These are phyloP conservation scores for Debaryomyces tyrocola DNA, from an alignment of 805 yeast species.

Conservation along the genomic window DNA sequence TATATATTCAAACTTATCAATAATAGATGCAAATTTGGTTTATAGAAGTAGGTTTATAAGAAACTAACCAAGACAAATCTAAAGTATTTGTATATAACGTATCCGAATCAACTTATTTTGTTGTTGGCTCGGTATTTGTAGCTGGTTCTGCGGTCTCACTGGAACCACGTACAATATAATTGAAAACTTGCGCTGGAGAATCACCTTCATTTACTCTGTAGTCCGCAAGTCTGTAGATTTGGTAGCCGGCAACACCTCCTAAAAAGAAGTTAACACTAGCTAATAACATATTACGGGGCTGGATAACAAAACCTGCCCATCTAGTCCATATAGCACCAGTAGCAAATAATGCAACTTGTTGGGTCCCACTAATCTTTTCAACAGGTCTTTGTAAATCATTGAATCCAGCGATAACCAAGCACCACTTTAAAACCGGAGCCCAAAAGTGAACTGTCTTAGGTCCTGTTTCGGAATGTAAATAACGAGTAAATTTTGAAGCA, in stretches of 20 bases:
- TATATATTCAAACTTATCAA: conserved; percentile 1
- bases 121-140: neutral
- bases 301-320: conserved; percentile 89
- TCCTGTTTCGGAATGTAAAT: conserved; percentile 85
- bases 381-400: conserved; percentile 88
- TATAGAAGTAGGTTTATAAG: too few species aligned
- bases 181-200: conserved; percentile 50
- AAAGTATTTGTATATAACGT: too few species aligned
- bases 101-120: too few species aligned
- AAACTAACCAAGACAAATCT: too few species aligned
- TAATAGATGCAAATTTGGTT: conserved; percentile 1
- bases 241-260: conserved; percentile 86
- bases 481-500: conserved; percentile 63
- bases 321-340: conserved; percentile 98
- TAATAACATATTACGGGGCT: conserved; percentile 79
- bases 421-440: conserved; percentile 76
- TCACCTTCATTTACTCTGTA: conserved; percentile 72
- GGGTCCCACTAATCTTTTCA: conserved; percentile 86
- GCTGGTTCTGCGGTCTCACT: conserved; percentile 3
- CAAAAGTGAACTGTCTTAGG: conserved; percentile 98
- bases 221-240: conserved; percentile 66
- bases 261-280: conserved; percentile 95
- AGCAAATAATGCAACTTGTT: conserved; percentile 79
- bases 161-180: conserved; percentile 59
- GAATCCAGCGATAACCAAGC: conserved; percentile 87